These are phyloP conservation scores for Dactylis glomerata DNA, from an alignment of 176 grass and related monocot species.

Conservation along the genomic window DNA sequence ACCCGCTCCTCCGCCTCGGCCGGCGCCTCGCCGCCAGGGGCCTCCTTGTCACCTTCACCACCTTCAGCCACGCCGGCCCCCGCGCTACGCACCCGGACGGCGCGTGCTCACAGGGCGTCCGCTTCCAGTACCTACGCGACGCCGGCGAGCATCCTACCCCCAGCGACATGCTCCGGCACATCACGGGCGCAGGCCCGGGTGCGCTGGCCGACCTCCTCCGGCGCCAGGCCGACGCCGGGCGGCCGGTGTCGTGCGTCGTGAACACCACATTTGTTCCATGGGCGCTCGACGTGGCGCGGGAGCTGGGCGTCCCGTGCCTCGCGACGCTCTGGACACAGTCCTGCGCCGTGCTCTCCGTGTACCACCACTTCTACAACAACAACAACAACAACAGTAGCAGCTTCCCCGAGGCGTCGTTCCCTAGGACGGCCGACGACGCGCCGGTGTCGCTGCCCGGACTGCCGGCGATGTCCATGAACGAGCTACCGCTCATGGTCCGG, in stretches of 20 bases:
- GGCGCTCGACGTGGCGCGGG: constrained; percentile 42
- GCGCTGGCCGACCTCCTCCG: constrained; percentile 24
- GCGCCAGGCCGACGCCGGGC: constrained; percentile 22
- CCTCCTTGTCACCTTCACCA: constrained; percentile 60
- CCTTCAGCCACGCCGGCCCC: constrained; percentile 33
- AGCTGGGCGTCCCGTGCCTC: constrained; percentile 22
- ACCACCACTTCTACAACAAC: constrained; percentile 40
- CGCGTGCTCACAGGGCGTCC: background rate
- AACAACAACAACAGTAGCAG: no score
- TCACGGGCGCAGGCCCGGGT: background rate
- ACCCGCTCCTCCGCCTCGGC: constrained; percentile 55
- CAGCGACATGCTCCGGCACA: constrained; percentile 10
- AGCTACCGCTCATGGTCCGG: constrained; percentile 48
- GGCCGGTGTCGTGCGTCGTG: constrained; percentile 37
- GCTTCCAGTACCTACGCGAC: constrained; percentile 31
- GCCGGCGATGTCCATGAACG: constrained; percentile 24
- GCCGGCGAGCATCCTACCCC: background rate
- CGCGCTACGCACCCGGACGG: constrained; percentile 8
- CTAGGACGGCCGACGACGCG: background rate
- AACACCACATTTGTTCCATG: constrained; percentile 57
- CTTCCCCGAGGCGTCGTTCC: constrained; percentile 4
- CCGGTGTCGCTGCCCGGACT: constrained; percentile 33
- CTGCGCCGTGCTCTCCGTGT: constrained; percentile 33
- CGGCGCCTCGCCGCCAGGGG: constrained; percentile 41
- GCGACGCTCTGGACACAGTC: constrained; percentile 59